These are phyloP conservation scores for Kuraishia molischiana DNA, from an alignment of 805 yeast species.

Conservation along the genomic window DNA sequence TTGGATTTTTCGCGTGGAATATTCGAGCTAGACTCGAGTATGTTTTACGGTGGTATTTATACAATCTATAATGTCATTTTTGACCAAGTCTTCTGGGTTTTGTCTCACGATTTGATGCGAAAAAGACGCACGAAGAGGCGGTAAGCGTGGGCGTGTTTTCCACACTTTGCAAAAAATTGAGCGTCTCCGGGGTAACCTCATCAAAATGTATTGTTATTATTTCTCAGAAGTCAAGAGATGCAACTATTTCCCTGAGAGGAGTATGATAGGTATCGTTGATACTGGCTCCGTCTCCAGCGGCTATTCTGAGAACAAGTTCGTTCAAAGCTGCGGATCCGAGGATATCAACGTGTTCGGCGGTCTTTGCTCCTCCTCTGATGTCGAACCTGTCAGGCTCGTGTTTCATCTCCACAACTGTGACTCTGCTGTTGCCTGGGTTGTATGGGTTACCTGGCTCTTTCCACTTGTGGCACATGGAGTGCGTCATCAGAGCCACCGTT, in stretches of 20 bases:
- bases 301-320: conserved; percentile 75
- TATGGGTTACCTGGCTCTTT: conserved; percentile 51
- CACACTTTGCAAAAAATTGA: too few species aligned
- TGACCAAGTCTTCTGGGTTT: too few species aligned
- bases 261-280: conserved; percentile 56
- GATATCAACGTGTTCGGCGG: conserved; percentile 97
- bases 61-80: too few species aligned
- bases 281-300: conserved; percentile 65
- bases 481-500: conserved; percentile 81
- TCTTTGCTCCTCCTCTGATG: conserved; percentile 93
- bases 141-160: too few species aligned
- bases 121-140: too few species aligned
- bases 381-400: conserved; percentile 94
- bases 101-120: too few species aligned
- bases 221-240: conserved; percentile 35
- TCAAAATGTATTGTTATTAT: too few species aligned
- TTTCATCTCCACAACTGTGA: conserved; percentile 79
- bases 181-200: too few species aligned
- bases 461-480: conserved; percentile 90
- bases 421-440: conserved; percentile 71
- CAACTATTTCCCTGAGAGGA: conserved; percentile 52
- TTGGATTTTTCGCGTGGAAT: too few species aligned
- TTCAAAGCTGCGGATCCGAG: conserved; percentile 89
- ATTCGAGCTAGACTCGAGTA: too few species aligned
- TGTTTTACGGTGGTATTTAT: too few species aligned